Conservation (phyloP, 1,284 basidiomycete genomes). For the Ustilago sp. region DNA sequence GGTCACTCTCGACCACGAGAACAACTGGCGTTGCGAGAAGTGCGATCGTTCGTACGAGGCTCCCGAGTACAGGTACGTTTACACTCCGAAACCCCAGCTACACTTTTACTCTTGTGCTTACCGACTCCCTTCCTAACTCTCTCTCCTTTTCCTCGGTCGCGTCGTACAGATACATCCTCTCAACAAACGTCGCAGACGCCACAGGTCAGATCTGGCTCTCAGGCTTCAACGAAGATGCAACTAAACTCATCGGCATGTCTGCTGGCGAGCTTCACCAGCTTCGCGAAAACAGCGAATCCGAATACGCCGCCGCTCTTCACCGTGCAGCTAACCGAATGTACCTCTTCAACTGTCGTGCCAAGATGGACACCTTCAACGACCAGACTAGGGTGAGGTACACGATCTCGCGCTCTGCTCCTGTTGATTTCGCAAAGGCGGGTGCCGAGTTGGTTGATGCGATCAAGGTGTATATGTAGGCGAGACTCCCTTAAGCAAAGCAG, state of each 20-base stretch:
- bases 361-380: constrained; percentile 71
- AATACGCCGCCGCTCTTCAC: constrained; percentile 77
- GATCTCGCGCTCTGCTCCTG: constrained; percentile 50
- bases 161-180: constrained; percentile 79
- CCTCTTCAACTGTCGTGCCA: constrained; percentile 88
- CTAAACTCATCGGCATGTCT: constrained; percentile 77
- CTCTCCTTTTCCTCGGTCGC: background rate
- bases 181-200: constrained; percentile 88
- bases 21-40: constrained; percentile 90
- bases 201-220: constrained; percentile 91
- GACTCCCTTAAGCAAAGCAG: background rate
- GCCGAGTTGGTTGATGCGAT: constrained; percentile 63
- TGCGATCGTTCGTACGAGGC: constrained; percentile 80
- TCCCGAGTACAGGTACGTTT: constrained; percentile 78
- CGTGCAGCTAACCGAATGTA: constrained; percentile 79
- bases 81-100: background rate
- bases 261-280: constrained; percentile 84
- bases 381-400: constrained; percentile 64
- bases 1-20: constrained; percentile 77
- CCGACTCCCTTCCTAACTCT: background rate
- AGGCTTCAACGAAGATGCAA: constrained; percentile 93
- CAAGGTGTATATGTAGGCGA: constrained; percentile 43
- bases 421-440: constrained; percentile 64
- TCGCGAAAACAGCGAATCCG: constrained; percentile 77
- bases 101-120: background rate